These are phyloP conservation scores for Beauveria australis DNA, from an alignment of 2,329 filamentous ascomycete genomes.

Conservation along the genomic window DNA sequence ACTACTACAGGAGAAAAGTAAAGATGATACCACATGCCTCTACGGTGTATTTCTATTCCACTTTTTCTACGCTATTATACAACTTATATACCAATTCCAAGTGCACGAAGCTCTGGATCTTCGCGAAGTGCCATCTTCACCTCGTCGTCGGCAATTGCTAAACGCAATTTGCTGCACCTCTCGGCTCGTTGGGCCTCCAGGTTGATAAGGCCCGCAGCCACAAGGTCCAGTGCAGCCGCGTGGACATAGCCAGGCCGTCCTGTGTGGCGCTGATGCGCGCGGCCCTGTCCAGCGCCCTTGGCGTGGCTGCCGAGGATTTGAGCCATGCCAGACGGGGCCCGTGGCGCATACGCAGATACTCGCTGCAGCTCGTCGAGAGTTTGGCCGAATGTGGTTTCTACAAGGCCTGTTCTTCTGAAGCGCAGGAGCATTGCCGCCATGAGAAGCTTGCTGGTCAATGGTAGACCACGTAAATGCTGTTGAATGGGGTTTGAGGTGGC, in stretches of 20 bases:
- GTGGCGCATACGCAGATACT: conserved; percentile 25
- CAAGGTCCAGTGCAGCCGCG: conserved; percentile 70
- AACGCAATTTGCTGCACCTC: conserved; percentile 74
- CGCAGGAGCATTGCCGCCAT: conserved; percentile 74
- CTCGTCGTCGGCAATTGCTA: conserved; percentile 86
- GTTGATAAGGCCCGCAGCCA: conserved; percentile 80
- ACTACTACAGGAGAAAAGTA: conserved; percentile 1
- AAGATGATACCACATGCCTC: conserved; percentile 8
- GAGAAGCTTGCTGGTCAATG: conserved; percentile 75
- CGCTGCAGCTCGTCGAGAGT: conserved; percentile 66
- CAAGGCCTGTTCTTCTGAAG: conserved; percentile 72
- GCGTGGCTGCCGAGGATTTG: conserved; percentile 25
- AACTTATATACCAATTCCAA: conserved; percentile 51
- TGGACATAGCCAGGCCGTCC: conserved; percentile 42
- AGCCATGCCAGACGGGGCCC: conserved; percentile 29
- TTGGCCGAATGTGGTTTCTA: conserved; percentile 82
- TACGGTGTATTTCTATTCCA: neutral
- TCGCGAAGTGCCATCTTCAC: conserved; percentile 80
- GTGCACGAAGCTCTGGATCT: conserved; percentile 74
- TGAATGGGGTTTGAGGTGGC: conserved; percentile 89
- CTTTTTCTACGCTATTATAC: conserved; percentile 16
- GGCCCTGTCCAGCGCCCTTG: conserved; percentile 18
- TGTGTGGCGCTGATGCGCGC: conserved; percentile 20
- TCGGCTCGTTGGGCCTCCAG: conserved; percentile 76
- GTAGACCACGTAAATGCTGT: conserved; percentile 75